These are phyloP conservation scores for Globisporangium paroecandrum DNA, from an alignment of 352 stramenopile genomes.

Conservation along the genomic window DNA sequence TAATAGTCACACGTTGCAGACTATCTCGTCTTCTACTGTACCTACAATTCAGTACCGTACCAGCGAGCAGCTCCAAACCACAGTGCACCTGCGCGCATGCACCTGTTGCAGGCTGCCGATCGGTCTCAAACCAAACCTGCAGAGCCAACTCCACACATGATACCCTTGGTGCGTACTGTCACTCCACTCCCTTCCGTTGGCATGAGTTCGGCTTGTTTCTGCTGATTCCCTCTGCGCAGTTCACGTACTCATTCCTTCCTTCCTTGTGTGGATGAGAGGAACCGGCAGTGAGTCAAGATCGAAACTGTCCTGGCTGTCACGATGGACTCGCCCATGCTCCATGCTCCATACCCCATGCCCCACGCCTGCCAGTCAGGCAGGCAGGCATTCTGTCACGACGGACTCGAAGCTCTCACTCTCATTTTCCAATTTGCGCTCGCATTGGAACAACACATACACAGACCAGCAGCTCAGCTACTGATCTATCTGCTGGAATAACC, in stretches of 20 bases:
- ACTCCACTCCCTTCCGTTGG: too few species aligned
- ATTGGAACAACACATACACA: neutral
- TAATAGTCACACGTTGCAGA: neutral
- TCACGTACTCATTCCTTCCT: neutral
- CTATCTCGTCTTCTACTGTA: neutral
- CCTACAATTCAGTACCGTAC: neutral
- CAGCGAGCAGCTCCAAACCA: neutral
- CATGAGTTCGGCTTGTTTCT: neutral
- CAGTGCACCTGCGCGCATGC: neutral
- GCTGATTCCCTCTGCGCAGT: neutral
- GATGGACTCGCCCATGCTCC: neutral
- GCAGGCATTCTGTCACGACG: neutral
- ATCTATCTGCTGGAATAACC: neutral
- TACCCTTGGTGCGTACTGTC: neutral
- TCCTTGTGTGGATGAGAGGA: neutral
- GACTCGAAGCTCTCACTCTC: neutral
- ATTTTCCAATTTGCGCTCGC: slow-evolving; percentile 14
- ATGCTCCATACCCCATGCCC: neutral
- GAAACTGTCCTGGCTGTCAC: neutral
- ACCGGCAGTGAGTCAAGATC: neutral
- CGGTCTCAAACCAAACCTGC: neutral
- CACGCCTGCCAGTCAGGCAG: neutral
- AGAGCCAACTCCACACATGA: neutral
- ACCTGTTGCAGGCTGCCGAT: neutral
- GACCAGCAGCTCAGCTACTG: neutral